phyloP scores from a whole-genome alignment of 495 filamentous ascomycete genomes.

The Aspergillus bertholletiae region DNA sequence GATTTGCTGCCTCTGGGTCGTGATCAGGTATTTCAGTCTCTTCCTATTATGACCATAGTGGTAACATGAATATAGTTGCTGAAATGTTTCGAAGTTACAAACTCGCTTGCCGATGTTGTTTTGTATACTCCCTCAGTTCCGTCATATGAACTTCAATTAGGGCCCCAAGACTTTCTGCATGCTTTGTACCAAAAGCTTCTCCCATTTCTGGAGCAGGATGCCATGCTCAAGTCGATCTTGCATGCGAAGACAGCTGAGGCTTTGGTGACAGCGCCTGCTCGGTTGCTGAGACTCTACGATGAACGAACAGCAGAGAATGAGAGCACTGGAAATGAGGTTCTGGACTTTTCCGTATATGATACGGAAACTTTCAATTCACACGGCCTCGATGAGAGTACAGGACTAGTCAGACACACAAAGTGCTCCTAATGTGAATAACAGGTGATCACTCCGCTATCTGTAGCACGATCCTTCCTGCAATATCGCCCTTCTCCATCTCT shows the following conservation, averaged over 20 bases:
- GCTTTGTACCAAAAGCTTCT: conserved; percentile 29
- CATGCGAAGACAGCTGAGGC: conserved; percentile 28
- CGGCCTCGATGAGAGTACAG: not conserved
- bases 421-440: not conserved
- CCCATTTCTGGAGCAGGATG: conserved; percentile 28
- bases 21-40: conserved; percentile 24
- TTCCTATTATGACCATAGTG: not conserved
- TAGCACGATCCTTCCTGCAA: conserved; percentile 38
- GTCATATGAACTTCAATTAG: conserved; percentile 13
- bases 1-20: conserved; percentile 31
- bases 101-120: conserved; percentile 31
- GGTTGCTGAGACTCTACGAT: conserved; percentile 8
- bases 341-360: not conserved
- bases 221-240: conserved; percentile 24
- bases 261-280: conserved; percentile 24
- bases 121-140: conserved; percentile 12
- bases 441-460: conserved; percentile 22
- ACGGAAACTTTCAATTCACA: not conserved
- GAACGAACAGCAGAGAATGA: not conserved
- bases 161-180: conserved; percentile 29
- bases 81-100: conserved; percentile 34
- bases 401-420: not conserved
- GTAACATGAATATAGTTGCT: conserved; percentile 16
- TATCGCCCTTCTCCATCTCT: conserved; percentile 45
- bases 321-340: not conserved